These are phyloP conservation scores for Neurospora pannonica DNA, from an alignment of 495 filamentous ascomycete species.

Conservation along the genomic window DNA sequence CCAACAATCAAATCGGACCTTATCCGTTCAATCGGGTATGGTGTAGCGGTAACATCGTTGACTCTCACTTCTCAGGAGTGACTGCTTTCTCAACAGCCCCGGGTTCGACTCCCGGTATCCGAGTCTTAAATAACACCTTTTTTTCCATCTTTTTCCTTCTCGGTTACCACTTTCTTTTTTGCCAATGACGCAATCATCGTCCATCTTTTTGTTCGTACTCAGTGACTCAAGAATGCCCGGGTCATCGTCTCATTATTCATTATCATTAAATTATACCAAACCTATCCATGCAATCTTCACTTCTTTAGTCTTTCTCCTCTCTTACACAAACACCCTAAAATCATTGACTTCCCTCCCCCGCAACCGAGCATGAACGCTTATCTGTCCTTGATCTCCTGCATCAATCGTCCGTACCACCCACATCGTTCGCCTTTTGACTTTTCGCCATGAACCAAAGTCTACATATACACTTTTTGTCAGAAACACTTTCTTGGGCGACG, in stretches of 20 bases:
- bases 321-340: background rate
- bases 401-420: background rate
- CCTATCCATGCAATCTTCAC: background rate
- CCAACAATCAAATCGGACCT: background rate
- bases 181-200: background rate
- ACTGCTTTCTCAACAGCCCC: background rate
- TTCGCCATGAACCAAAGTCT: background rate
- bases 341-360: background rate
- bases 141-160: background rate
- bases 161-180: background rate
- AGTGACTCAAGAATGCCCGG: background rate
- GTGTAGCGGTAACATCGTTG: background rate
- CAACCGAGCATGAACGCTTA: background rate
- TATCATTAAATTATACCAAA: background rate
- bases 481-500: background rate
- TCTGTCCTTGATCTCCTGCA: background rate
- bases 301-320: background rate
- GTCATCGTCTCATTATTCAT: background rate
- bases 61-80: background rate
- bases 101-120: background rate
- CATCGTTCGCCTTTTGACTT: background rate
- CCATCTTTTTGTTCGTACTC: background rate
- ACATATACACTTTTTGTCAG: background rate
- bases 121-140: background rate
- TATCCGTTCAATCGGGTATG: background rate